These are phyloP conservation scores for Skeletonema potamos DNA, from an alignment of 108 stramenopile genomes.

Conservation along the genomic window DNA sequence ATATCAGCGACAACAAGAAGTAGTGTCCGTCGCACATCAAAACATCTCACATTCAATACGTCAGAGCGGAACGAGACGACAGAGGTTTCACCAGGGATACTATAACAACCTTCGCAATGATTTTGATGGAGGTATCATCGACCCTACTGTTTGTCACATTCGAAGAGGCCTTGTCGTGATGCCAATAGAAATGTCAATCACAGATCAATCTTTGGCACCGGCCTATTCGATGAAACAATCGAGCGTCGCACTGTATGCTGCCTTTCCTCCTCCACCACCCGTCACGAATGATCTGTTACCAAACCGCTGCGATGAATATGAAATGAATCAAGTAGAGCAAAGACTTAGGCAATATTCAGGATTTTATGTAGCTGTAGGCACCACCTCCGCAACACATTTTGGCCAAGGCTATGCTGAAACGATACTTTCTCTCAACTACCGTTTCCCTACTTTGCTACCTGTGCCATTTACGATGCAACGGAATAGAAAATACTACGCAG, in stretches of 20 bases:
- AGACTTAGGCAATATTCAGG: constrained; percentile 31
- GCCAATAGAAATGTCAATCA: constrained; percentile 2
- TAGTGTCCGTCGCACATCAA: background rate
- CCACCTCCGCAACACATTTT: constrained; percentile 11
- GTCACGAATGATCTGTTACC: background rate
- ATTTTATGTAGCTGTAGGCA: constrained; percentile 25
- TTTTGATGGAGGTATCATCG: background rate
- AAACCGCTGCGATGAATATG: background rate
- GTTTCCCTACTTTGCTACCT: constrained; percentile 18
- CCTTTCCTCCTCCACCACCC: constrained; percentile 35
- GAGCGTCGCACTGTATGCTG: constrained; percentile 27
- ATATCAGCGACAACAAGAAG: background rate
- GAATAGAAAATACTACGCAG: background rate
- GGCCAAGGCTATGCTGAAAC: constrained; percentile 22
- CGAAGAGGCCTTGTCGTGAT: background rate
- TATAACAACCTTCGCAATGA: constrained; percentile 13
- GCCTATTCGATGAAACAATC: constrained; percentile 29
- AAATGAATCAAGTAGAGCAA: constrained; percentile 11
- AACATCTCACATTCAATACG: background rate
- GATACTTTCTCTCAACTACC: constrained; percentile 33
- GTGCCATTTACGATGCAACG: background rate
- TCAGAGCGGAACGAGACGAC: background rate
- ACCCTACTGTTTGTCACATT: background rate
- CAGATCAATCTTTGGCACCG: constrained; percentile 1
- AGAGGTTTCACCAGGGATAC: background rate